These are phyloP conservation scores for Ceratocystis papillata DNA, from an alignment of 2,329 filamentous ascomycete species.

Conservation along the genomic window DNA sequence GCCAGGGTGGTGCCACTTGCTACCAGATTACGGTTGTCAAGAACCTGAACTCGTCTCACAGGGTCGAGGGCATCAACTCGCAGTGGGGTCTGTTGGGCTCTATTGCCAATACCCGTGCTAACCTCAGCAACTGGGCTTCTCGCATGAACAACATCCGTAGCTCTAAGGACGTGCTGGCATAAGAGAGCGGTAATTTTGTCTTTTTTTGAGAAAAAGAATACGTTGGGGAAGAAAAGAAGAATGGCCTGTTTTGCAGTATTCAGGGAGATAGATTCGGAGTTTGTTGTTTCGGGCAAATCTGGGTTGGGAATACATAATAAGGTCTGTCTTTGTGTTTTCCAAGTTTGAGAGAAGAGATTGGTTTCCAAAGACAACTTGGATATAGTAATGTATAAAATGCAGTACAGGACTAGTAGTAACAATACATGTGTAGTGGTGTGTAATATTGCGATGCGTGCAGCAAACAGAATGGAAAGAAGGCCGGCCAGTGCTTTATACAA, in stretches of 20 bases:
- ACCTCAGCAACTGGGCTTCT: constrained; percentile 30
- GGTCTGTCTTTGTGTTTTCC: neutral
- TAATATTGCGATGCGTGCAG: neutral
- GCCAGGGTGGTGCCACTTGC: constrained; percentile 74
- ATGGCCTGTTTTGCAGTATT: neutral
- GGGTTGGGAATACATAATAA: neutral
- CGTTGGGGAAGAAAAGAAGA: neutral
- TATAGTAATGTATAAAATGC: constrained; percentile 9
- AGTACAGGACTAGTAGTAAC: neutral
- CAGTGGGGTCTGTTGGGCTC: constrained; percentile 62
- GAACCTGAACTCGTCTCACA: constrained; percentile 80
- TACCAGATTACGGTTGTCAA: constrained; percentile 80
- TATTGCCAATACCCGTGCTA: constrained; percentile 31
- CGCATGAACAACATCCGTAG: constrained; percentile 24
- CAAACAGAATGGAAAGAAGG: neutral
- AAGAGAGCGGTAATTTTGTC: constrained; percentile 3
- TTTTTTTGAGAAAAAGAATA: constrained; percentile 7
- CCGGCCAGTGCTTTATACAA: no score
- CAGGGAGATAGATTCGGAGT: constrained; percentile 6
- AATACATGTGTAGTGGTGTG: neutral
- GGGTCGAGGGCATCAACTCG: constrained; percentile 59
- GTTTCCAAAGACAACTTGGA: constrained; percentile 6
- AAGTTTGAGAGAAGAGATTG: neutral
- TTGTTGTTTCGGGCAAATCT: neutral
- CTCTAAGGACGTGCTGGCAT: constrained; percentile 21